Conservation (phyloP, 208 protist genomes). For the Wallacemonas rigidus region DNA sequence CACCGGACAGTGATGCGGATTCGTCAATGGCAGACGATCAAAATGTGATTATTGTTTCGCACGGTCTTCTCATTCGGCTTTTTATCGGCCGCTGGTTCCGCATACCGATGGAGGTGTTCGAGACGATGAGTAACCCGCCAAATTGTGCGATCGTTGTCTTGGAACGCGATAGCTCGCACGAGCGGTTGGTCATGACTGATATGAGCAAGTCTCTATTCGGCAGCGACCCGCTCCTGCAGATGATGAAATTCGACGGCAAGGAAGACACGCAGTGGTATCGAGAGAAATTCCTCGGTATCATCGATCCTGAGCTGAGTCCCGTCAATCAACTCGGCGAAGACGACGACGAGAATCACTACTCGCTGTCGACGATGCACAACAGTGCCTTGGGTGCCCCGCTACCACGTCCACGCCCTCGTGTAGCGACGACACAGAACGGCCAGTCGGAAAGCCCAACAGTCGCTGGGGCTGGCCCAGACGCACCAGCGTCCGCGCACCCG, state of each 20-base stretch:
- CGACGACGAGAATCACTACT: slow-evolving; percentile 70
- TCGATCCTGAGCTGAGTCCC: slow-evolving; percentile 28
- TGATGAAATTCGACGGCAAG: slow-evolving; percentile 79
- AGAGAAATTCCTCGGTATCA: slow-evolving; percentile 56
- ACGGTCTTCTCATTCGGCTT: slow-evolving; percentile 85
- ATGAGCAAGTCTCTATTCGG: slow-evolving; percentile 84
- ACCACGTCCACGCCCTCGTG: slow-evolving; percentile 15
- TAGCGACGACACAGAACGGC: background rate
- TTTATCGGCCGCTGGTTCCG: slow-evolving; percentile 87
- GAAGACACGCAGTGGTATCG: slow-evolving; percentile 70
- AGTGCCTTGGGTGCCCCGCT: slow-evolving; percentile 34
- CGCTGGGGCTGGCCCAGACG: too few species aligned
- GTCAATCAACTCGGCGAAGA: slow-evolving; percentile 30
- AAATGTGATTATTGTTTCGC: slow-evolving; percentile 88
- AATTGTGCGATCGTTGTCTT: slow-evolving; percentile 89
- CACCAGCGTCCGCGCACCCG: too few species aligned
- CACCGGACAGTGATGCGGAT: slow-evolving; percentile 24
- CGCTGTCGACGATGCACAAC: slow-evolving; percentile 40
- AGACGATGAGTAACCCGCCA: slow-evolving; percentile 89
- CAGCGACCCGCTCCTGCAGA: slow-evolving; percentile 79
- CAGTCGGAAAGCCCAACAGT: background rate
- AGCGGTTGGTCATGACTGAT: slow-evolving; percentile 80
- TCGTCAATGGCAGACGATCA: slow-evolving; percentile 41
- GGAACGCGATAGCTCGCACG: slow-evolving; percentile 54
- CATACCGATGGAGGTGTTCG: slow-evolving; percentile 83